Evolutionary conservation across 75 land plant genomes (phyloP).

Genomic region (Adiantum capillusveneris): DNA sequence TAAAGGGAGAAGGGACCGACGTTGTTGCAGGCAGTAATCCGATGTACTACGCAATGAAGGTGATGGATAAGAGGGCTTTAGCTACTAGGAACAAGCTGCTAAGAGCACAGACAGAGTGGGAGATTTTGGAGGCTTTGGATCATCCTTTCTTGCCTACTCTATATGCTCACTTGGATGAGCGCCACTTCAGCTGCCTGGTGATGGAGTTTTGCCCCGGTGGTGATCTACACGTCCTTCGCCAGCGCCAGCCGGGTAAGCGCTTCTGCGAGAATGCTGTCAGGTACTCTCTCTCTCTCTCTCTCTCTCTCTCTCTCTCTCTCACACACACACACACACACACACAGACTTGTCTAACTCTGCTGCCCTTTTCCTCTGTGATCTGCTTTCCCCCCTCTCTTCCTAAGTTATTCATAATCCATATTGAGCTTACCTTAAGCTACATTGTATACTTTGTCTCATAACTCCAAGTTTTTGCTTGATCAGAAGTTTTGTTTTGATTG

Average conservation of each 20-base stretch:
- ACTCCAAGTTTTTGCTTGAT: too few relatives aligned
- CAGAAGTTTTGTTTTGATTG: too few relatives aligned
- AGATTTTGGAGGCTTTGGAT: conserved; percentile 13
- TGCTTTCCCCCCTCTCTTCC: too few relatives aligned
- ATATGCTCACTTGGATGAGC: conserved; percentile 10
- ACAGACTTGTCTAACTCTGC: too few relatives aligned
- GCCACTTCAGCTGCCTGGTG: conserved; percentile 11
- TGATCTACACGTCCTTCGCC: conserved; percentile 12
- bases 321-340: too few relatives aligned
- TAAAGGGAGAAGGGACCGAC: neutral
- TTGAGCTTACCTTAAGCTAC: too few relatives aligned
- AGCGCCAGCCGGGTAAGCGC: conserved; percentile 13
- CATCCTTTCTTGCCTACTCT: conserved; percentile 22
- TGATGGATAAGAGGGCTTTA: conserved; percentile 13
- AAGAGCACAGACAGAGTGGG: conserved; percentile 9
- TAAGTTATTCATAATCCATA: too few relatives aligned
- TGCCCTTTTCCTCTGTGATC: too few relatives aligned
- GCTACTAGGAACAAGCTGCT: conserved; percentile 12
- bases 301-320: neutral
- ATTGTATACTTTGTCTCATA: too few relatives aligned
- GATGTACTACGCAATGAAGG: conserved; percentile 9
- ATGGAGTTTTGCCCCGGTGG: conserved; percentile 22
- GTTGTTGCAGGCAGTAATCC: neutral
- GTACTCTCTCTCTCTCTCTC: conserved; percentile 2
- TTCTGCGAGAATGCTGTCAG: conserved; percentile 15